Evolutionary conservation across 805 yeast genomes (phyloP).

Genomic region (Kuraishia molischiana): DNA sequence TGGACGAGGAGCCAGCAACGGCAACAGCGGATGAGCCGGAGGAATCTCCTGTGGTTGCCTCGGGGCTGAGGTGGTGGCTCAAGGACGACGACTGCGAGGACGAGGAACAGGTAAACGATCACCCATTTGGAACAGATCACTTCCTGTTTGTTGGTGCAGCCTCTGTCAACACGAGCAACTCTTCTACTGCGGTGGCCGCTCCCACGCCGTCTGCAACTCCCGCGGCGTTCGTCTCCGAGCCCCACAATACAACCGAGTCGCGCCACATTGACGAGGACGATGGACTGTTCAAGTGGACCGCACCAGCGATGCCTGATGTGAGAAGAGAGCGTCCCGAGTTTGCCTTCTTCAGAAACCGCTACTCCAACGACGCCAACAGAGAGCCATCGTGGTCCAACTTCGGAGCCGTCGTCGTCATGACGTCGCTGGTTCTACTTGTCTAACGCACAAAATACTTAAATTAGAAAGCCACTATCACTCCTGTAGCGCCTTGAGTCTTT

Average conservation of each 20-base stretch:
- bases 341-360: background rate
- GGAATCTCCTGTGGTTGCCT: background rate
- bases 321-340: background rate
- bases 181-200: background rate
- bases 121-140: background rate
- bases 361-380: background rate
- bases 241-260: no score
- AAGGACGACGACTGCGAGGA: background rate
- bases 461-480: slow-evolving; percentile 18
- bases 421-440: background rate
- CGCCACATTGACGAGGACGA: no score
- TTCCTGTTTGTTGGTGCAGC: background rate
- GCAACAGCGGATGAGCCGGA: background rate
- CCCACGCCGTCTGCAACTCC: background rate
- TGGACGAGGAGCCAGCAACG: background rate
- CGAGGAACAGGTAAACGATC: background rate
- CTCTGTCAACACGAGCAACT: background rate
- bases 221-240: no score
- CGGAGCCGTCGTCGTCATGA: slow-evolving; percentile 2
- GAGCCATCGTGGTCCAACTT: background rate
- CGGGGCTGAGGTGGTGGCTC: background rate
- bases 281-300: background rate
- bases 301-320: background rate
- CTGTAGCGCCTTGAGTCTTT: slow-evolving; percentile 78
- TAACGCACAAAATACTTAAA: background rate